Evolutionary conservation across 345 rosid genomes (phyloP), one percentile per base, ranked within the genome.

Genomic region (Brassica incana): DNA sequence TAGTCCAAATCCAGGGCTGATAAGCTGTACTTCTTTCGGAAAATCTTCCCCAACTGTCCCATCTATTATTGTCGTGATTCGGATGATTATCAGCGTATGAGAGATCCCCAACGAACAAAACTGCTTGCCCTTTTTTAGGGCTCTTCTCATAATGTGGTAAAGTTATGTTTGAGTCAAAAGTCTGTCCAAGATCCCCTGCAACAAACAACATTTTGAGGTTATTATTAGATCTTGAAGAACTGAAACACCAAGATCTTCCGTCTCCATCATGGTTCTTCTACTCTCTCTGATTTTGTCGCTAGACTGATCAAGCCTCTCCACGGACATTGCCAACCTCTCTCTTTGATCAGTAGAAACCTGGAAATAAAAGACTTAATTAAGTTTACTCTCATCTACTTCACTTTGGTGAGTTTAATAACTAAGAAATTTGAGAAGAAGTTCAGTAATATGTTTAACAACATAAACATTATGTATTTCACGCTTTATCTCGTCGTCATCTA

Each of bases 221-320:
- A 78, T 25, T 25, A 25, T 25, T 2, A 91, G 79, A 84, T 93
- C 98, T 85, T 89, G 92, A 76, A 91, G 90, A 72, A 87, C 90
- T n/a, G 94, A 86, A 72, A 89, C 90, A 68, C 98, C 95, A 9
- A 91, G 88, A 78, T 91, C 56, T 48, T 14, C 56, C 6, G 97
- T 89, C 86, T 93, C 95, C 63, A 91, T 86, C 78, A 89, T 62
- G 68, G 92, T 83, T 85, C 90, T 90, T 85, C 95, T 86, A 80
- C 18, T 18, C 18, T 18, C 18, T 18, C 18, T 18, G 18, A 18
- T 18, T 18, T 18, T 18, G 18, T 18, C 18, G 18, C 18, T 18
- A 18, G 18, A 18, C 18, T 18, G 18, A 18, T 18, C 18, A 18
- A 18, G 18, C 18, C 95, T 89, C 82, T 90, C 95, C 0, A 92